Base-by-base conservation (phyloP, 2,329 filamentous ascomycete species). In the Neodidymelliopsis sp. region DNA sequence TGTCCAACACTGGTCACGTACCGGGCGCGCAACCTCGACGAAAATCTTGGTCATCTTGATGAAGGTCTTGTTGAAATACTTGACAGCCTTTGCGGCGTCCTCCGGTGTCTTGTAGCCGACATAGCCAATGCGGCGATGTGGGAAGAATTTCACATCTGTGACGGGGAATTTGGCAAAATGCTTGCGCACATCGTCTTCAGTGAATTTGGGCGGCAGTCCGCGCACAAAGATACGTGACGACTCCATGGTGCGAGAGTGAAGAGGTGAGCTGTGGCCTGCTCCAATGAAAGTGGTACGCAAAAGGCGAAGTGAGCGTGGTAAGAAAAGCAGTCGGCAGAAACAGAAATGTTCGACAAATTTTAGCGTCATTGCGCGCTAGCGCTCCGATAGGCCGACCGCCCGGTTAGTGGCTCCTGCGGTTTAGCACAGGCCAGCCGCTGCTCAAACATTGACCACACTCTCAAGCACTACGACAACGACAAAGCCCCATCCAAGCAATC, bases 31-130 rank as follows among this genome's bases (percentile, higher is more conserved):
- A 67, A 94, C 78, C 77, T 97, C 92, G 54, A 97, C 94, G 22
- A 82, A 83, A 65, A 99, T 91, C 78, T 88, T 95, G 49, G 92
- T 96, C 89, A 97, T 94, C 63, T 91, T 90, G 65, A 99, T 91
- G 75, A 91, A 99, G 56, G 92, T 88, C 71, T 85, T 90, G 79
- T 99, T 92, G 81, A 97, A 97, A 78, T 96, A 96, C 74, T 90
- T 92, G 71, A 95, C 89, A 33, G 94, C 93, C 67, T 86, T 84
- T 48, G 84, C 79, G 47, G 94, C 94, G 70, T 90, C 88, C 54
- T 93, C 85, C 11, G 88, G 79, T 40, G 84, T 89, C 76, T 90
- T 92, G 80, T 93, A 97, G 56, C 94, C 94, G 52, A 99, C 85
- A 81, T 96, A 99, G 63, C 92, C 94, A 74, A 99, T 97, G 62